Evolutionary conservation across 805 yeast genomes (phyloP).

Genomic region (Saccharomycopsis capsularis): DNA sequence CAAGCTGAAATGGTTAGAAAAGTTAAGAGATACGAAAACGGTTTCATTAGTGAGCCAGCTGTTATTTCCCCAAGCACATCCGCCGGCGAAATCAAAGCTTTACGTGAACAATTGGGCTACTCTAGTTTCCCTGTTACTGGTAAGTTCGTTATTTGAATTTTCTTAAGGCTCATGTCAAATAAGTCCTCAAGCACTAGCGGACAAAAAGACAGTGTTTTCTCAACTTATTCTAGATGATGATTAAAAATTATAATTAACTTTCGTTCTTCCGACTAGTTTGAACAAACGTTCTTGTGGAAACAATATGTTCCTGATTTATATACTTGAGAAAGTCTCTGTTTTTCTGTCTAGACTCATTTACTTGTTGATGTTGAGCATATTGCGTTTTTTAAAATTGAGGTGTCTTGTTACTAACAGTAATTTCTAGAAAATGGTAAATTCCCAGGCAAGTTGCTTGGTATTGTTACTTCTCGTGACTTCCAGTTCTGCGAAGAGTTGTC

Average conservation of each 20-base stretch:
- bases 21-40: conserved; percentile 96
- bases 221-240: conserved; percentile 47
- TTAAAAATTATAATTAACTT: conserved; percentile 62
- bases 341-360: no score
- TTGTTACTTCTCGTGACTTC: conserved; percentile 92
- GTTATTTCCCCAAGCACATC: conserved; percentile 72
- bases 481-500: conserved; percentile 81
- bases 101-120: conserved; percentile 74
- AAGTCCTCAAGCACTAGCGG: no score
- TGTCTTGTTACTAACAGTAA: no score
- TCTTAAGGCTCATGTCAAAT: no score
- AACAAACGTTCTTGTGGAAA: conserved; percentile 97
- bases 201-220: no score
- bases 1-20: conserved; percentile 98
- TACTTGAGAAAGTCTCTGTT: no score
- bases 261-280: conserved; percentile 96
- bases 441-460: conserved; percentile 89
- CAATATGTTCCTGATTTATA: conserved; percentile 24
- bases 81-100: conserved; percentile 69
- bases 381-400: no score
- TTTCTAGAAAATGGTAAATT: conserved; percentile 69
- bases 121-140: conserved; percentile 99
- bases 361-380: no score
- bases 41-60: conserved; percentile 91
- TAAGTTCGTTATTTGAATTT: no score